Evolutionary conservation across 2,329 filamentous ascomycete genomes (phyloP), one percentile per base, ranked within the genome.

Genomic region (Fusarium continuum): DNA sequence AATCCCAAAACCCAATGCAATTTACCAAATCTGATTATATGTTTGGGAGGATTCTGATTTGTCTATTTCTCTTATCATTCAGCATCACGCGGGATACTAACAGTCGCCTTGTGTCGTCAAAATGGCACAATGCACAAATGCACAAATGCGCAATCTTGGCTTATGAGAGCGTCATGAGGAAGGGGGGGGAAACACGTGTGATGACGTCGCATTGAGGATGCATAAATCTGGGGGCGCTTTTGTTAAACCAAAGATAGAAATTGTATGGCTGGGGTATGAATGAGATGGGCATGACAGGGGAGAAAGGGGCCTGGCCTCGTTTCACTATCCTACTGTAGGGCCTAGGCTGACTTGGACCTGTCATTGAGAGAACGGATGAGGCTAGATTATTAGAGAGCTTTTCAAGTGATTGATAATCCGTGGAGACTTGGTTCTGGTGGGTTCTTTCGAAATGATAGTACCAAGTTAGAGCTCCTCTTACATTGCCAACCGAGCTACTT

Each of bases 181-280:
- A n/a, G n/a, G 49, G 50, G 49, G 34, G 26, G 11, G 25, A 41
- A 48, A 46, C 55, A 64, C 41, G 61, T 52, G 55, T 57, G 61
- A 64, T 64, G 61, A 64, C 61, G 61, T 64, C 29, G 55, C 50
- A 60, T 44, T 34, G 13, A 39, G 38, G 13, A 51, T 51, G 61
- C 61, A 65, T 61, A 45, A 56, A 61, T 55, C 38, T 55, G 35
- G 34, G 32, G 39, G 40, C 25, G 26, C 23, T 55, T 57, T 31
- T 36, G 20, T 34, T 32, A 45, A 40, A 22, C 44, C 55, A 56
- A 64, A 64, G 45, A 64, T 61, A 47, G 39, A 64, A 61, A 41
- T 38, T 20, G 7, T 29, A 35, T 48, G 57, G 53, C 52, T 58
- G 59, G 60, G 57, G 41, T 57, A 36, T 47, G 36, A 44, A 40